These are phyloP conservation scores for Phytopythium litorale DNA, from an alignment of 352 stramenopile species.

Conservation along the genomic window DNA sequence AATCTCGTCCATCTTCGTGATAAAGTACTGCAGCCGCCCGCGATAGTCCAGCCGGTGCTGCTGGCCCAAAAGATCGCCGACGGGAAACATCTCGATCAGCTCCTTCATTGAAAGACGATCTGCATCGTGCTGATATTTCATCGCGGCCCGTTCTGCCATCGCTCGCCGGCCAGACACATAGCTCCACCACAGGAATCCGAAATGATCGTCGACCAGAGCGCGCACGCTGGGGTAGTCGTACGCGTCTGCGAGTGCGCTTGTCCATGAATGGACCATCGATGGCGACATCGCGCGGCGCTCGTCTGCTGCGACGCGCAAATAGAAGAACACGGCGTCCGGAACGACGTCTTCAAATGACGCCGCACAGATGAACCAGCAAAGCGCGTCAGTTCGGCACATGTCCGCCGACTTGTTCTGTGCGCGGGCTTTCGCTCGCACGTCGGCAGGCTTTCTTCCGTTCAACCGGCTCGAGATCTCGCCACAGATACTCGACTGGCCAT, in stretches of 20 bases:
- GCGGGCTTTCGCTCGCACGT: conserved; percentile 6
- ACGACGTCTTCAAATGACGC: conserved; percentile 57
- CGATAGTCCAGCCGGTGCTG: conserved; percentile 1
- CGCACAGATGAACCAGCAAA: conserved; percentile 63
- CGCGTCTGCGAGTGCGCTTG: conserved; percentile 33
- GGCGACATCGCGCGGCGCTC: conserved; percentile 32
- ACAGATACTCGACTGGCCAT: conserved; percentile 26
- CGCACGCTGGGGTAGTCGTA: conserved; percentile 43
- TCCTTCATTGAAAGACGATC: conserved; percentile 9
- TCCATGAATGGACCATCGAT: conserved; percentile 39
- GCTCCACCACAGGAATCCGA: conserved; percentile 52
- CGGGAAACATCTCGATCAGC: conserved; percentile 10
- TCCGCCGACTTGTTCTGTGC: conserved; percentile 14
- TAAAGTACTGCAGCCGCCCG: conserved; percentile 6
- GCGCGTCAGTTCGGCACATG: conserved; percentile 24
- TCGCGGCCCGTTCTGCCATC: background rate
- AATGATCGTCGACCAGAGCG: conserved; percentile 63
- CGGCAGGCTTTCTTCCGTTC: conserved; percentile 3
- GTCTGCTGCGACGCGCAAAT: conserved; percentile 40
- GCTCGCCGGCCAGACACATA: conserved; percentile 6
- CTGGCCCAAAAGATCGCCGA: conserved; percentile 4
- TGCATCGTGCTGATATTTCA: conserved; percentile 8
- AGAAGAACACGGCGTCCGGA: conserved; percentile 45
- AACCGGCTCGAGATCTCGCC: conserved; percentile 1
- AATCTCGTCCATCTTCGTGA: conserved; percentile 47